phyloP scores from a whole-genome alignment of 352 stramenopile species.

The Blastocystis sp. region DNA sequence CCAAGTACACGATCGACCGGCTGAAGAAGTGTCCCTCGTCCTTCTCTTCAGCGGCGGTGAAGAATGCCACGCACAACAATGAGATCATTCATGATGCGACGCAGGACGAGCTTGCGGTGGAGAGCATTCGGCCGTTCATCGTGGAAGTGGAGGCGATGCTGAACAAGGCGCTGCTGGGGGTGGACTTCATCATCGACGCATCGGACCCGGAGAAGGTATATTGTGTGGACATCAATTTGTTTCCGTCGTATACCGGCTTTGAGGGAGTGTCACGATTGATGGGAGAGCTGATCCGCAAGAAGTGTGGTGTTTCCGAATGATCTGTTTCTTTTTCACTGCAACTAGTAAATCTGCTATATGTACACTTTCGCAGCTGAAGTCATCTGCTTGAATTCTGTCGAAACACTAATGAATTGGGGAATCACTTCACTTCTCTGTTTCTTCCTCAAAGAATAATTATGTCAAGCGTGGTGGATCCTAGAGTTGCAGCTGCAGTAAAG shows the following conservation, averaged over 20 bases:
- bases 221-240: conserved; percentile 46
- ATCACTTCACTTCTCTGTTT: background rate
- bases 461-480: too few relatives aligned
- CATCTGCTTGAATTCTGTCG: background rate
- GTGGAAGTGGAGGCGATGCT: conserved; percentile 7
- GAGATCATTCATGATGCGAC: conserved; percentile 6
- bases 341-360: background rate
- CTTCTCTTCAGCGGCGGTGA: background rate
- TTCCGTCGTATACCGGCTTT: conserved; percentile 47
- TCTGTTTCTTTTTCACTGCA: too few relatives aligned
- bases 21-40: conserved; percentile 25
- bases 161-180: background rate
- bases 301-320: background rate
- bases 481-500: background rate
- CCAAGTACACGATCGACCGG: conserved; percentile 26
- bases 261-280: background rate
- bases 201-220: background rate
- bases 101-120: background rate
- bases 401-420: conserved; percentile 17
- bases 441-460: background rate
- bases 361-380: background rate
- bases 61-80: background rate
- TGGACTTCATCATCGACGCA: conserved; percentile 41
- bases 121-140: background rate
- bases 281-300: background rate